These are phyloP conservation scores for Claviceps humidiphila DNA, from an alignment of 2,329 filamentous ascomycete genomes.

Conservation along the genomic window DNA sequence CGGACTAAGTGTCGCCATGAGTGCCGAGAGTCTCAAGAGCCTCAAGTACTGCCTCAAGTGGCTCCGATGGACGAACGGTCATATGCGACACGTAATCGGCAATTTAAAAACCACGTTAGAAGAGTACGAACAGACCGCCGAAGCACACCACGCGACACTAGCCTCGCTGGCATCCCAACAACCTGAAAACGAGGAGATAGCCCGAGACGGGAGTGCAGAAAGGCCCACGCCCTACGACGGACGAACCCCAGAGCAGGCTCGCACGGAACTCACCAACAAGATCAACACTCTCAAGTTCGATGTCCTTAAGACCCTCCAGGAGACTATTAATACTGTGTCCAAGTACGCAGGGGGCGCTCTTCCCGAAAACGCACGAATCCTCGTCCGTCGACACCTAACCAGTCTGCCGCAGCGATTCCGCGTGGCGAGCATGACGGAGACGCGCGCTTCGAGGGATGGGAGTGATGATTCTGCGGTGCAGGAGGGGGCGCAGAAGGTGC, in stretches of 20 bases:
- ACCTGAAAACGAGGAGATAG: constrained; percentile 2
- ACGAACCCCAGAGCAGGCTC: constrained; percentile 16
- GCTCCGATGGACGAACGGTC: constrained; percentile 69
- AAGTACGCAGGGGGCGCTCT: constrained; percentile 84
- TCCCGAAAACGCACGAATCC: constrained; percentile 71
- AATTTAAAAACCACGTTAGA: constrained; percentile 64
- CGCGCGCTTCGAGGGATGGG: constrained; percentile 15
- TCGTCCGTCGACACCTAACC: constrained; percentile 74
- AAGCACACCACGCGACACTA: constrained; percentile 7
- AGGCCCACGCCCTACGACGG: not conserved
- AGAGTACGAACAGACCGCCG: constrained; percentile 51
- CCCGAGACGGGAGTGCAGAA: not conserved
- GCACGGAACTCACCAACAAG: constrained; percentile 38
- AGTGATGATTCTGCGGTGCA: constrained; percentile 24
- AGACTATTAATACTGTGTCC: constrained; percentile 72
- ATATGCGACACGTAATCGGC: constrained; percentile 62
- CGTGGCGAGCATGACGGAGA: constrained; percentile 43
- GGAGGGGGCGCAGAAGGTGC: constrained; percentile 59
- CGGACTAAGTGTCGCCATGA: constrained; percentile 82
- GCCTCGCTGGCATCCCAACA: not conserved
- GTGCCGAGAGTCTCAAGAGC: constrained; percentile 70
- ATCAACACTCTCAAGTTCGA: constrained; percentile 58
- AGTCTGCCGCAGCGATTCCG: constrained; percentile 75
- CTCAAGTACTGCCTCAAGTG: constrained; percentile 74
- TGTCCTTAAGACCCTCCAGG: constrained; percentile 65